phyloP scores from a whole-genome alignment of 192 early-diverging fungal species.

The Gryganskiella cystojenkinii region DNA sequence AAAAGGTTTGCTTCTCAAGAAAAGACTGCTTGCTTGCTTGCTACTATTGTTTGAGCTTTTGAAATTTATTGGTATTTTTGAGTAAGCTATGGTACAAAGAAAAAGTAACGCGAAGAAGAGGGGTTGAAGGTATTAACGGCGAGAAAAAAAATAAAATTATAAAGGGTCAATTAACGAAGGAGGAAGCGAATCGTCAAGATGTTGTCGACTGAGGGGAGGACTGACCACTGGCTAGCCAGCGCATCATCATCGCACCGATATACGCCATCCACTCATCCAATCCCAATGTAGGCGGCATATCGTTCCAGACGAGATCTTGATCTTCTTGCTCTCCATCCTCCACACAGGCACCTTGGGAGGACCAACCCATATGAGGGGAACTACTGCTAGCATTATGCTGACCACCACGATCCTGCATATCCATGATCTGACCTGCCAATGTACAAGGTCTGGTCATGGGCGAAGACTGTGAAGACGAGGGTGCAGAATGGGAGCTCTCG shows the following conservation, averaged over 20 bases:
- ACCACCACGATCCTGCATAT: background rate
- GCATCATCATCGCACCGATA: slow-evolving; percentile 47
- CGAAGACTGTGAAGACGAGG: background rate
- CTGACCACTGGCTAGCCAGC: slow-evolving; percentile 42
- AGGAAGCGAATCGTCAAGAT: no score
- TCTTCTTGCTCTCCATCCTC: slow-evolving; percentile 20
- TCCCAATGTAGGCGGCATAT: slow-evolving; percentile 50
- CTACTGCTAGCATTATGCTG: background rate
- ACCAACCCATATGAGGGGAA: background rate
- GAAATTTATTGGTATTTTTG: no score
- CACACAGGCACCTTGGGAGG: background rate
- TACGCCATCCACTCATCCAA: slow-evolving; percentile 50
- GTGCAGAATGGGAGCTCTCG: background rate
- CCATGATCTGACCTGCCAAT: background rate
- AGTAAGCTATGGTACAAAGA: no score
- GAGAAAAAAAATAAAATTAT: no score
- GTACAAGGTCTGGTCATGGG: background rate
- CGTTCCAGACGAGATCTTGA: slow-evolving; percentile 31
- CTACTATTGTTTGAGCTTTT: no score
- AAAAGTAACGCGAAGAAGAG: no score
- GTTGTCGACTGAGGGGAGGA: slow-evolving; percentile 30
- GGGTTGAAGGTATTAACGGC: no score
- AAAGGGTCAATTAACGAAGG: no score
- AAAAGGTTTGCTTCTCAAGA: no score
- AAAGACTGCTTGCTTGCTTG: no score